Base-by-base conservation (phyloP, 106 monocot genomes). In the Ottelia alismoides region DNA sequence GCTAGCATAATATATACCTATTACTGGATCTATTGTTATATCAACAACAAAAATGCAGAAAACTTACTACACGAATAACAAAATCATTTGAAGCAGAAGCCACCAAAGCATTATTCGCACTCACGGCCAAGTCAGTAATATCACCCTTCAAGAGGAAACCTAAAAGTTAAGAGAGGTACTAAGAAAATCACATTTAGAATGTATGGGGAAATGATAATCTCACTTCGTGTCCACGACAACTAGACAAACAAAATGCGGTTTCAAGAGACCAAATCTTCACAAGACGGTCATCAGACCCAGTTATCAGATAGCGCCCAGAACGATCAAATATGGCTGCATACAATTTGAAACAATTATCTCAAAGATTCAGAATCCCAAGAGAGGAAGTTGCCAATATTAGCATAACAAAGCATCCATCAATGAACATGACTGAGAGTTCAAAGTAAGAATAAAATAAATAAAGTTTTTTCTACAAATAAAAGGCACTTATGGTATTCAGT, bases 231-330 rank as follows among this genome's bases (percentile, higher is more conserved):
- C 98, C 98, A 54, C 98, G 75, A 49, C 98, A 98, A 28, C 98
- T 90, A 30, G 98, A 79, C 57, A 98, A 64, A 62, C 98, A 98
- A 57, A 98, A 85, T 65, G 90, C 85, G 31, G 98, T 90, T 72
- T 98, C 98, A 85, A 86, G 85, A 7, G 98, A 90, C 98, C 98
- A 98, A 55, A 98, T 78, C 57, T 98, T 98, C 28, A 98, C 98
- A 55, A 98, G 75, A 49, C 98, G 98, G 43, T 98, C 98, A 77
- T 98, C 98, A 16, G 98, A 98, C 50, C 98, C 98, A 53, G 98
- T 98, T 44, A 98, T 77, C 17, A 90, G 90, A 75, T 80, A 86
- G 45, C 80, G 67, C 7, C 98, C 98, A n/a, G 79, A 75, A 22
- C 82, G 84, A 65, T 98, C 98, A 83, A 98, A 98, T 51, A 74